These are phyloP conservation scores for Grosmannia clavigera DNA, from an alignment of 2,329 filamentous ascomycete genomes.

Conservation along the genomic window DNA sequence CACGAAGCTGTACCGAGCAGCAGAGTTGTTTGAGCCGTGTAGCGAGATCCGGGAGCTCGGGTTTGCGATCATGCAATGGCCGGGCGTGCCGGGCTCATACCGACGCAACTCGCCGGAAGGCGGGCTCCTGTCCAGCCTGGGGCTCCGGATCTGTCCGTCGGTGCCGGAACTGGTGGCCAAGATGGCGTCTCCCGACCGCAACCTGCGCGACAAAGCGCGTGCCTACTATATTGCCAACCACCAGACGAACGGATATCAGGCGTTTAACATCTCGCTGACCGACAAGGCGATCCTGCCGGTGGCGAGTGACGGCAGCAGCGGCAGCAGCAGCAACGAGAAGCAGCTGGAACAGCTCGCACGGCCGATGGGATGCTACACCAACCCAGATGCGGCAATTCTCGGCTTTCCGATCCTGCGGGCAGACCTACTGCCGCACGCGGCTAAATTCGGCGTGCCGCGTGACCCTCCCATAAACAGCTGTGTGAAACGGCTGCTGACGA, in stretches of 20 bases:
- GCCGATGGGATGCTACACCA: slow-evolving; percentile 71
- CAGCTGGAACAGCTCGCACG: slow-evolving; percentile 51
- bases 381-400: slow-evolving; percentile 62
- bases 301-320: neutral
- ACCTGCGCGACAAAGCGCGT: slow-evolving; percentile 56
- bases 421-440: slow-evolving; percentile 69
- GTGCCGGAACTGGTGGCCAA: slow-evolving; percentile 65
- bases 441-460: slow-evolving; percentile 71
- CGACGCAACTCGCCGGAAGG: slow-evolving; percentile 57
- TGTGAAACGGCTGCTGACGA: slow-evolving; percentile 57
- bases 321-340: slow-evolving; percentile 10
- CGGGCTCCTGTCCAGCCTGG: slow-evolving; percentile 59
- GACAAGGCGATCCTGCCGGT: slow-evolving; percentile 50
- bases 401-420: slow-evolving; percentile 67
- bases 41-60: slow-evolving; percentile 55
- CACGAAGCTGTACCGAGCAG: slow-evolving; percentile 53
- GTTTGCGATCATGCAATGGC: slow-evolving; percentile 74
- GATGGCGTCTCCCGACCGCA: slow-evolving; percentile 51
- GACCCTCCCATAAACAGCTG: slow-evolving; percentile 73
- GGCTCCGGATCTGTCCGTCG: slow-evolving; percentile 58
- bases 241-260: slow-evolving; percentile 61
- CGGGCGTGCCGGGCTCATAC: slow-evolving; percentile 50
- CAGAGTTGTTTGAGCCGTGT: slow-evolving; percentile 72
- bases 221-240: slow-evolving; percentile 75
- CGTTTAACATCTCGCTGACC: slow-evolving; percentile 44